A percentile compares a stretch with the other conserved stretches of the same genome.
These are phyloP conservation scores for Ramalina intermedia DNA, from an alignment of 495 filamentous ascomycete species.

Conservation along the genomic window DNA sequence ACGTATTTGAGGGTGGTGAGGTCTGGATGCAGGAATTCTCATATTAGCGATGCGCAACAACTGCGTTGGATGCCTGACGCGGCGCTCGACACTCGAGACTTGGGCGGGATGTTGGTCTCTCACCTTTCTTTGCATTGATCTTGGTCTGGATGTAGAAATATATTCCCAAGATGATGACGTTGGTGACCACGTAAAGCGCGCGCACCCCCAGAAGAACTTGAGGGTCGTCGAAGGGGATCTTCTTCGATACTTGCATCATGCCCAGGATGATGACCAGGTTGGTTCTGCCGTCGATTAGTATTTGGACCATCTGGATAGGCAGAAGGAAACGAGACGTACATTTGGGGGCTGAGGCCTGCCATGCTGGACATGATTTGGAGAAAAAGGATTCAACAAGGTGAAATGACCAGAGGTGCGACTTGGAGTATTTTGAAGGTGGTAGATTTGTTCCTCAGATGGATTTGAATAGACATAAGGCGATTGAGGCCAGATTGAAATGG, in stretches of 20 bases:
- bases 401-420: too few species aligned
- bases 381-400: too few species aligned
- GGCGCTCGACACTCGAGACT: not conserved
- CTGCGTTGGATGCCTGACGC: not conserved
- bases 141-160: constrained; percentile 68
- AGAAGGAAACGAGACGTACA: constrained; percentile 1
- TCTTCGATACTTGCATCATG: constrained; percentile 97
- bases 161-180: constrained; percentile 69
- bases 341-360: too few species aligned
- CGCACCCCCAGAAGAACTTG: constrained; percentile 72
- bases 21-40: constrained; percentile 37
- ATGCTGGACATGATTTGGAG: too few species aligned
- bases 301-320: not conserved
- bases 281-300: constrained; percentile 41
- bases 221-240: constrained; percentile 87
- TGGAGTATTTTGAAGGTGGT: too few species aligned
- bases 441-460: too few species aligned
- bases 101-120: constrained; percentile 14
- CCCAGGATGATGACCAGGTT: constrained; percentile 89
- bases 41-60: not conserved
- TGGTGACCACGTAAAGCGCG: constrained; percentile 69
- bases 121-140: constrained; percentile 93
- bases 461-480: too few species aligned
- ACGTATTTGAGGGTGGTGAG: constrained; percentile 98
- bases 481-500: too few species aligned